Evolutionary conservation across 805 yeast genomes (phyloP), one percentile per base, ranked within the genome.

Genomic region (Cyberlindnera euphorbiae): DNA sequence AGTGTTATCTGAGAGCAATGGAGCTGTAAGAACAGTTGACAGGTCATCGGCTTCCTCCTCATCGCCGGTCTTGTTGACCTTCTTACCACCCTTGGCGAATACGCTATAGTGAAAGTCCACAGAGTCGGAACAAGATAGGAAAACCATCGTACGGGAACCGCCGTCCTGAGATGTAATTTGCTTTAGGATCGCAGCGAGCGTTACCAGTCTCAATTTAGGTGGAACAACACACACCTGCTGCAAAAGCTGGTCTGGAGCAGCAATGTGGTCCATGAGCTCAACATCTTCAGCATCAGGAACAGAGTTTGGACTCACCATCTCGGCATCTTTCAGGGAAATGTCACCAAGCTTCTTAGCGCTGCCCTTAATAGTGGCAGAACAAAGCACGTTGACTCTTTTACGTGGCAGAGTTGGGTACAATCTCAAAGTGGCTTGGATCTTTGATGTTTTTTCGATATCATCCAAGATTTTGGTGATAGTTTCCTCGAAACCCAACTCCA

Each of bases 401-500:
- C 57, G 52, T 3, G 97, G 97, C 41, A 90, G 67, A 4, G 66
- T 64, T 25, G 74, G 77, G 58, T 69, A 79, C 36, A 53, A 52
- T 8, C 45, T 43, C 6, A 63, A 56, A 8, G 63, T 58, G 6
- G 60, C 47, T 14, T 50, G 52, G 11, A 81, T 62, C 29, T 60
- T 60, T 47, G 56, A 53, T 6, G 41, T 47, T 18, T 62, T 62
- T 17, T 78, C 71, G 30, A 89, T 70, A 36, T 72, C 69, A 18
- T 67, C 65, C 34, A 94, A 66, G 45, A 90, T 87, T 44, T 81
- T 76, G 12, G 85, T 70, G 40, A 93, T 78, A 1, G 96, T 84
- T 57, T 93, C 97, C 60, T 93, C 96, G 56, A 93, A 93, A 1
- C 99, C 99, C 40, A 94, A 67, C 52, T 93, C 99, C 76, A 90